Conservation (phyloP, 2,329 filamentous ascomycete species). For the Colletotrichum plurivorum region DNA sequence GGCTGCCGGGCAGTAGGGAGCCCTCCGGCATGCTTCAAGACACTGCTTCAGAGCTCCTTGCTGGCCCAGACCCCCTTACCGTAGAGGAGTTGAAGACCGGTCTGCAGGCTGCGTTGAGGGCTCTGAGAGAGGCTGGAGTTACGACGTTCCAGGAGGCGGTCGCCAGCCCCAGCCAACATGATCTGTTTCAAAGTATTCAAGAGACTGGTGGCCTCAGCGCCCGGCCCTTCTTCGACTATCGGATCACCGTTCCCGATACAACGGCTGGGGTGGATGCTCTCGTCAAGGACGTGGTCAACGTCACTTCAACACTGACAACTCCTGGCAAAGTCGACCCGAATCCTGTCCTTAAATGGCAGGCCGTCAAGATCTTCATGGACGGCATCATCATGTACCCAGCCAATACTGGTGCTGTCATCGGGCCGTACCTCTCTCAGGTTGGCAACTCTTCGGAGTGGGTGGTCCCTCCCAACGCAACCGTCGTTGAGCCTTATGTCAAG, state of each 20-base stretch:
- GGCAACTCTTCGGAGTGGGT: slow-evolving; percentile 31
- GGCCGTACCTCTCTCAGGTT: slow-evolving; percentile 45
- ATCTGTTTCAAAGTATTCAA: slow-evolving; percentile 43
- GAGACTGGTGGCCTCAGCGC: slow-evolving; percentile 42
- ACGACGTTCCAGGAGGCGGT: slow-evolving; percentile 48
- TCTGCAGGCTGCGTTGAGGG: slow-evolving; percentile 45
- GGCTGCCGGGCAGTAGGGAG: slow-evolving; percentile 45
- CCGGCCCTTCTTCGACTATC: slow-evolving; percentile 47
- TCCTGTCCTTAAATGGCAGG: slow-evolving; percentile 47
- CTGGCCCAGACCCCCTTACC: slow-evolving; percentile 42
- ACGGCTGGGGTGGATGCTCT: slow-evolving; percentile 31
- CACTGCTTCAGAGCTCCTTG: slow-evolving; percentile 41
- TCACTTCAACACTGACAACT: slow-evolving; percentile 37
- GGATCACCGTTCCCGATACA: slow-evolving; percentile 44
- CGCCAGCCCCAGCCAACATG: slow-evolving; percentile 27
- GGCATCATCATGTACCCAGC: slow-evolving; percentile 47
- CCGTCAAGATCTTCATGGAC: slow-evolving; percentile 47
- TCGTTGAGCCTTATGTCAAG: neutral
- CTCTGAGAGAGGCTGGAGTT: slow-evolving; percentile 46
- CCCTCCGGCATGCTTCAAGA: slow-evolving; percentile 46
- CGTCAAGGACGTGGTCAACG: slow-evolving; percentile 38
- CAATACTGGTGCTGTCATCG: slow-evolving; percentile 47
- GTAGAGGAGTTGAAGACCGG: slow-evolving; percentile 41
- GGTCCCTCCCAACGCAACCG: neutral
- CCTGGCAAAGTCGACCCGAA: slow-evolving; percentile 36